Evolutionary conservation across 164 flowering plant genomes (phyloP), one percentile per base, ranked within the genome.

Genomic region (Chloranthus sessilifolius): DNA sequence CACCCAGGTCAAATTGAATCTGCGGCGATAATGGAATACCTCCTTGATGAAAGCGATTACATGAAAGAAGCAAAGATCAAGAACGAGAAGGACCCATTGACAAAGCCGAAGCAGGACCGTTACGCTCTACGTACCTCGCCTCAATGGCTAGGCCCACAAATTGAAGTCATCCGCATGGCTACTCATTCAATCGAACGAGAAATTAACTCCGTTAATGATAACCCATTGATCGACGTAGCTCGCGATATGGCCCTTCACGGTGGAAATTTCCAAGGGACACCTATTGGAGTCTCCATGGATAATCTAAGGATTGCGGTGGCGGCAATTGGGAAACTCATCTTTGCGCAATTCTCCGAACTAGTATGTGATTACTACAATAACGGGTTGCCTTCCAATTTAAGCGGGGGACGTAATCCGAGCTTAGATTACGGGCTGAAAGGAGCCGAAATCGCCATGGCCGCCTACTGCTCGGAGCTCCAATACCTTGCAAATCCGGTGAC

Each of bases 31-130:
- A 68, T 68, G 73, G 73, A 68, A 31, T 64, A 26, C 44, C 46
- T 68, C 21, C 62, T 69, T 0, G 73, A 64, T 24, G 63, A 49
- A 14, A 64, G 69, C 35, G 63, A 49, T 5, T 62, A 66, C 66
- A 58, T 67, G 42, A 67, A 54, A 16, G 69, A 58, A 7, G 75
- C 69, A 2, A 47, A 60, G 45, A 33, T 24, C 23, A 36, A 56
- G 14, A 60, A 64, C 30, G 75, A 67, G 24, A 56, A 34, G 52
- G 72, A 71, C 51, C 75, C 75, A 3, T 34, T 71, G 2, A 54
- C 64, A 17, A 71, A 71, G 62, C 75, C 75, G 11, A 71, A 71
- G 49, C 75, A 71, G 43, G 75, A 71, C 16, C 30, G 73, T 16
- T 68, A 68, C 19, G 73, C 73, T 0, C 68, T 68, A 2, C 39